phyloP scores from a whole-genome alignment of 371 early-diverging fungal genomes.

The Mucor plumbeus region DNA sequence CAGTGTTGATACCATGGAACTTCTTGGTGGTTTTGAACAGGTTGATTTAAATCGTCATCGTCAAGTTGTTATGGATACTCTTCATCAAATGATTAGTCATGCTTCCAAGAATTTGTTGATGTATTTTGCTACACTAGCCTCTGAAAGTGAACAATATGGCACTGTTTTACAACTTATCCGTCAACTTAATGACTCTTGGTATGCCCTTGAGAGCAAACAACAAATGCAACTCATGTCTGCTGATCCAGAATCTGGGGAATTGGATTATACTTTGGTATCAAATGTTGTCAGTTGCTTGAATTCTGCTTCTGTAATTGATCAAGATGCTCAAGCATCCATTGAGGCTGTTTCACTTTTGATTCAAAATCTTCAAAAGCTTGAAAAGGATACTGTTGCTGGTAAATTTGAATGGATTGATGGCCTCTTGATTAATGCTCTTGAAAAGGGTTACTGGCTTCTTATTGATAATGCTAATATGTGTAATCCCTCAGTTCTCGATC shows the following conservation, averaged over 20 bases:
- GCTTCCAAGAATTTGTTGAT: slow-evolving; percentile 40
- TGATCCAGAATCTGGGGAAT: slow-evolving; percentile 22
- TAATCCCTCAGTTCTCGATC: slow-evolving; percentile 94
- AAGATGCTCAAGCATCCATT: slow-evolving; percentile 25
- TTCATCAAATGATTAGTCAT: slow-evolving; percentile 31
- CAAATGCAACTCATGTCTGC: slow-evolving; percentile 25
- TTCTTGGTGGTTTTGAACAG: slow-evolving; percentile 97
- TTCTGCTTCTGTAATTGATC: slow-evolving; percentile 31
- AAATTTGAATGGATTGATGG: slow-evolving; percentile 98
- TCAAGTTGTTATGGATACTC: slow-evolving; percentile 56
- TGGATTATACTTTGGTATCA: slow-evolving; percentile 46
- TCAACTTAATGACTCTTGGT: slow-evolving; percentile 51
- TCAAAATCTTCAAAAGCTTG: slow-evolving; percentile 49
- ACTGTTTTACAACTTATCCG: slow-evolving; percentile 37
- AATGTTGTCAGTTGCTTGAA: slow-evolving; percentile 39
- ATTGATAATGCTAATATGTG: slow-evolving; percentile 99
- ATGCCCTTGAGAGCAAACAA: slow-evolving; percentile 43
- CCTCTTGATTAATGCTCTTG: slow-evolving; percentile 90
- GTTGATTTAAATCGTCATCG: slow-evolving; percentile 86
- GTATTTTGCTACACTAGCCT: slow-evolving; percentile 22
- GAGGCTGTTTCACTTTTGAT: slow-evolving; percentile 17
- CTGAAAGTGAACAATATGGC: slow-evolving; percentile 23
- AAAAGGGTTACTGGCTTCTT: slow-evolving; percentile 97
- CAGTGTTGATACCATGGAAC: slow-evolving; percentile 93
- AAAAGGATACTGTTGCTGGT: slow-evolving; percentile 68